Evolutionary conservation across 1,139 yeast genomes (phyloP).

Genomic region (Tardiomyces blankii): DNA sequence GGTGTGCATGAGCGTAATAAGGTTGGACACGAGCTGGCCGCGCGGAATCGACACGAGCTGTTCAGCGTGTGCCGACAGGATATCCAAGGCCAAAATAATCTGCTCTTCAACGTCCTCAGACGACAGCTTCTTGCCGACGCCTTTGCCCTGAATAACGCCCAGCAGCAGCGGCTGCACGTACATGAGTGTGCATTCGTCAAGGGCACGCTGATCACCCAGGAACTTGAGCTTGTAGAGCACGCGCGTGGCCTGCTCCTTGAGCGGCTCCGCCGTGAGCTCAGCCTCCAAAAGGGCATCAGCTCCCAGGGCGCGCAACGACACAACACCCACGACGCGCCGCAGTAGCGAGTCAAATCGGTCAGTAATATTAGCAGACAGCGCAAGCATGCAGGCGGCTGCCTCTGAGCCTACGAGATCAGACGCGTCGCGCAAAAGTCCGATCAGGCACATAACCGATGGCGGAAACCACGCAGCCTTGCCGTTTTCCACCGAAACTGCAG

Average conservation of each 20-base stretch:
- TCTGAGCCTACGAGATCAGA: constrained; percentile 20
- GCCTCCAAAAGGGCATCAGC: constrained; percentile 25
- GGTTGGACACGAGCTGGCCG: constrained; percentile 44
- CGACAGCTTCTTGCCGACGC: constrained; percentile 49
- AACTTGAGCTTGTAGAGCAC: constrained; percentile 68
- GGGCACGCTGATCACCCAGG: constrained; percentile 58
- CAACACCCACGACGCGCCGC: constrained; percentile 33
- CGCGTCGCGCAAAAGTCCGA: constrained; percentile 32
- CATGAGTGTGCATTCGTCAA: constrained; percentile 57
- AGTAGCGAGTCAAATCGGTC: constrained; percentile 42
- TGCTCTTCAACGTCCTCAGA: constrained; percentile 89
- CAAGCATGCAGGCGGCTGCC: constrained; percentile 21
- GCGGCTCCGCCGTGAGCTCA: constrained; percentile 37
- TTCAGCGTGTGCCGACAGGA: constrained; percentile 66
- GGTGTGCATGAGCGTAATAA: constrained; percentile 51
- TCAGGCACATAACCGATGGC: constrained; percentile 36
- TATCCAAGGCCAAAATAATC: constrained; percentile 63
- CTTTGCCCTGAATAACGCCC: constrained; percentile 34
- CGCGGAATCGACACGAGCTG: constrained; percentile 70
- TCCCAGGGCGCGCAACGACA: constrained; percentile 42
- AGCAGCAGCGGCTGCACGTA: constrained; percentile 67
- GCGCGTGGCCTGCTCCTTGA: constrained; percentile 46
- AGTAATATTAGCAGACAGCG: constrained; percentile 24
- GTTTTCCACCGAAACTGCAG: constrained; percentile 47
- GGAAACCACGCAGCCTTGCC: constrained; percentile 71